Conservation (phyloP, 176 grass and related monocot genomes). For the Chrysopogon serrulatus region DNA sequence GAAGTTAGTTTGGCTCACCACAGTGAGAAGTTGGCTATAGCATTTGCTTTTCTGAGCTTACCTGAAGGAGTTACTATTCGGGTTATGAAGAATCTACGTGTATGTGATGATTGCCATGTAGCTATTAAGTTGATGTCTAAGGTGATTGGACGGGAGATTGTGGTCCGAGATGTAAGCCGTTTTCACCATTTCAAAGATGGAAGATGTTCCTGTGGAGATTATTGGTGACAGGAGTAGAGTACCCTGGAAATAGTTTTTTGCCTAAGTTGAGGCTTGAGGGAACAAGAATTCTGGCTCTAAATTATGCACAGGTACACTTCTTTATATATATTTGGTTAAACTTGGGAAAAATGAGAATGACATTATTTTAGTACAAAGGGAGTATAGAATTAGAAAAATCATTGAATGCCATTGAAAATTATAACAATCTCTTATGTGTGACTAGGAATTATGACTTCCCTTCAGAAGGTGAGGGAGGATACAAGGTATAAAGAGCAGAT, state of each 20-base stretch:
- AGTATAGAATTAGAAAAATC: too few relatives aligned
- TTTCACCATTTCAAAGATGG: slow-evolving; percentile 74
- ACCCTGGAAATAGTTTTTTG: neutral
- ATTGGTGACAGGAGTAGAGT: slow-evolving; percentile 40
- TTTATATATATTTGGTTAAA: neutral
- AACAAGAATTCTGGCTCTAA: neutral
- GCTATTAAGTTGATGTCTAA: slow-evolving; percentile 69
- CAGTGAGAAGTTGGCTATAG: slow-evolving; percentile 72
- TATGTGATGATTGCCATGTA: slow-evolving; percentile 71
- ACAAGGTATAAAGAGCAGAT: too few relatives aligned
- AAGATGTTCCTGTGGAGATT: slow-evolving; percentile 62
- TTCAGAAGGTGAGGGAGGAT: too few relatives aligned
- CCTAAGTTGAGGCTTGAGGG: neutral
- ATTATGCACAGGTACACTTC: neutral
- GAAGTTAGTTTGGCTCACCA: slow-evolving; percentile 62
- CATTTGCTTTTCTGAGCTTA: slow-evolving; percentile 64
- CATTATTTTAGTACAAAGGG: neutral
- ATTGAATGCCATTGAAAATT: too few relatives aligned
- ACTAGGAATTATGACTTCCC: too few relatives aligned
- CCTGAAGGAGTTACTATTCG: slow-evolving; percentile 58
- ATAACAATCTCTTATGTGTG: too few relatives aligned
- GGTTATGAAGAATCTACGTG: slow-evolving; percentile 77
- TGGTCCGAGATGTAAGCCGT: slow-evolving; percentile 67
- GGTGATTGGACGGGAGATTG: slow-evolving; percentile 54
- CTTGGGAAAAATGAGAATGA: neutral